Conservation (phyloP, 257 asterid genomes). For the Solanum microdontum region DNA sequence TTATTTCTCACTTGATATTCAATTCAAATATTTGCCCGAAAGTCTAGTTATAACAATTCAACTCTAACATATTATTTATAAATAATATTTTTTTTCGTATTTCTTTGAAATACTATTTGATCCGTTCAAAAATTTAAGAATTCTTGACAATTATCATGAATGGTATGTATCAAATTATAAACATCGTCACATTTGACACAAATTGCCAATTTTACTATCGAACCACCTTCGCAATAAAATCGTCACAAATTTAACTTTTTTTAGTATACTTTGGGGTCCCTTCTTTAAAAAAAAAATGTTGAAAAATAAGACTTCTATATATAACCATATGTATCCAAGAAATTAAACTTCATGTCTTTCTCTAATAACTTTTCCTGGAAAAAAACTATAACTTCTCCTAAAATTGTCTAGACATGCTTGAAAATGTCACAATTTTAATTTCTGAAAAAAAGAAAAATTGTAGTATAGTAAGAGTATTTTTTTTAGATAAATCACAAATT, state of each 20-base stretch:
- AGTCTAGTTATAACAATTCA: background rate
- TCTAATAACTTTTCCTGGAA: background rate
- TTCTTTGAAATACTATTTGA: background rate
- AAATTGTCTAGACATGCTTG: background rate
- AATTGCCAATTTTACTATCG: background rate
- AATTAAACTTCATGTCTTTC: background rate
- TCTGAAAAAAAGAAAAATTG: background rate
- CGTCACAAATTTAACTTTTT: background rate
- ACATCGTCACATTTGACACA: background rate
- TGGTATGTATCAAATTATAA: background rate
- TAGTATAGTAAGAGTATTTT: background rate
- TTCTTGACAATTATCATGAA: background rate
- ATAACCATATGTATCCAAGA: background rate
- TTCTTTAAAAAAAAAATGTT: background rate
- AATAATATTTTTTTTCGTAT: background rate
- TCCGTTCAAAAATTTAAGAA: background rate
- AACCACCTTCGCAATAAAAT: background rate
- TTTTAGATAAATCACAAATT: background rate
- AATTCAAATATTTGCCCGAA: background rate
- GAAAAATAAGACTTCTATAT: background rate
- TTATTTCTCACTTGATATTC: background rate
- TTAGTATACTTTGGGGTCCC: background rate
- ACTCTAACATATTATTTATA: background rate
- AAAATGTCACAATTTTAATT: background rate
- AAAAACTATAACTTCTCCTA: background rate